Evolutionary conservation across 73 alveolate genomes (phyloP).

Genomic region (Symbiodinium natans): DNA sequence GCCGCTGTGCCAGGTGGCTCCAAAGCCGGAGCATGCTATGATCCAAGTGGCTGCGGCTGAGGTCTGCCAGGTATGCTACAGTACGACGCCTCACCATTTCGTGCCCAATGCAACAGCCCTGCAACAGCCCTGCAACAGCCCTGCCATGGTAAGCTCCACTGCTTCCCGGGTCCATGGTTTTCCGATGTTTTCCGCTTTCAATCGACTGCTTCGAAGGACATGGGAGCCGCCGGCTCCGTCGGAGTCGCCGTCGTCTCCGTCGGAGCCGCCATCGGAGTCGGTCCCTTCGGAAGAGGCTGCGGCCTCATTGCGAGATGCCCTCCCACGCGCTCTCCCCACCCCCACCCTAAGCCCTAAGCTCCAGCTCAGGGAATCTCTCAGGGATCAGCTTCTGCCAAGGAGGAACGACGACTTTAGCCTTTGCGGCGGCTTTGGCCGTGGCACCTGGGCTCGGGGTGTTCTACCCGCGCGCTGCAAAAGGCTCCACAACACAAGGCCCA

Average conservation of each 20-base stretch:
- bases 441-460: neutral
- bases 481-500: neutral
- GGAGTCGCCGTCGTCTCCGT: too few species aligned
- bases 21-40: neutral
- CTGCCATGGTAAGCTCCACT: neutral
- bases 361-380: too few species aligned
- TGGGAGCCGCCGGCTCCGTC: too few species aligned
- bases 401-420: neutral
- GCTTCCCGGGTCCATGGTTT: too few species aligned
- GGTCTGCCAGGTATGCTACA: too few species aligned
- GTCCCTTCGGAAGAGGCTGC: neutral
- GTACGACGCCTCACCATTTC: too few species aligned
- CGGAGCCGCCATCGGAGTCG: too few species aligned
- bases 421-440: slow-evolving; percentile 11
- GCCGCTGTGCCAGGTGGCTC: neutral
- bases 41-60: neutral
- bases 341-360: too few species aligned
- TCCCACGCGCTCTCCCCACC: neutral
- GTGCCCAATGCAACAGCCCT: too few species aligned
- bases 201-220: slow-evolving; percentile 4
- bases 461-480: neutral
- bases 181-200: neutral
- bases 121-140: neutral
- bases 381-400: neutral
- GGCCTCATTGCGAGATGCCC: neutral